Evolutionary conservation across 202 grass and related monocot species (phyloP).

Genomic region (Panicum virgatum): DNA sequence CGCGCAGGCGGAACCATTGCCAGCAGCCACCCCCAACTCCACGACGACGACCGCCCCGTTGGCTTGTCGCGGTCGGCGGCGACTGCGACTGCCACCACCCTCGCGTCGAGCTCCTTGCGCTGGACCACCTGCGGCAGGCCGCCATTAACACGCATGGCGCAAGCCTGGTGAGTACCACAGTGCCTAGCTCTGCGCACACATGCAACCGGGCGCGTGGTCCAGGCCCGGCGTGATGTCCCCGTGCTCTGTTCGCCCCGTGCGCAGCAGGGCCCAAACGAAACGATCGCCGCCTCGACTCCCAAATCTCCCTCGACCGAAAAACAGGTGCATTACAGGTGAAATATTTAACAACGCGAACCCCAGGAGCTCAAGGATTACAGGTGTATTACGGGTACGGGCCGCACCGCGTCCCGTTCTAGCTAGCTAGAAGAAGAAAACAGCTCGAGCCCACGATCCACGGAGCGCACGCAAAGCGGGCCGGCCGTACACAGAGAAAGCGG

Average conservation of each 20-base stretch:
- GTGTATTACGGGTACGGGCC: not conserved
- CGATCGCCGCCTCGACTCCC: not conserved
- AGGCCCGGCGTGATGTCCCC: not conserved
- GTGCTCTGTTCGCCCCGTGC: constrained; percentile 13
- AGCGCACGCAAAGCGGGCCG: constrained; percentile 13
- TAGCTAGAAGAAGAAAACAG: not conserved
- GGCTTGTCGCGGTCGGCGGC: constrained; percentile 22
- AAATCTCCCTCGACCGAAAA: not conserved
- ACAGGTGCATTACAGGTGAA: no score
- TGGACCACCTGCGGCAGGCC: constrained; percentile 35
- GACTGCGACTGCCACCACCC: not conserved
- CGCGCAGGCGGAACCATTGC: constrained; percentile 14
- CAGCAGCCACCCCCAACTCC: not conserved
- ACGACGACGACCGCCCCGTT: constrained; percentile 5
- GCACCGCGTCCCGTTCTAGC: not conserved
- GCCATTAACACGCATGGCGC: constrained; percentile 18
- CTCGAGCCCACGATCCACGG: not conserved
- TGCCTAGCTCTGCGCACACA: constrained; percentile 39
- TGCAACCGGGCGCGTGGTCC: constrained; percentile 33
- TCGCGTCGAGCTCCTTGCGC: not conserved
- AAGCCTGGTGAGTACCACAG: constrained; percentile 17
- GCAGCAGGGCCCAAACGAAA: not conserved
- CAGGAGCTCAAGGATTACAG: no score
- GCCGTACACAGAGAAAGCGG: constrained; percentile 11
- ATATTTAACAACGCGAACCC: no score